phyloP scores from a whole-genome alignment of 257 asterid species.

The Hygrophila difformis region DNA sequence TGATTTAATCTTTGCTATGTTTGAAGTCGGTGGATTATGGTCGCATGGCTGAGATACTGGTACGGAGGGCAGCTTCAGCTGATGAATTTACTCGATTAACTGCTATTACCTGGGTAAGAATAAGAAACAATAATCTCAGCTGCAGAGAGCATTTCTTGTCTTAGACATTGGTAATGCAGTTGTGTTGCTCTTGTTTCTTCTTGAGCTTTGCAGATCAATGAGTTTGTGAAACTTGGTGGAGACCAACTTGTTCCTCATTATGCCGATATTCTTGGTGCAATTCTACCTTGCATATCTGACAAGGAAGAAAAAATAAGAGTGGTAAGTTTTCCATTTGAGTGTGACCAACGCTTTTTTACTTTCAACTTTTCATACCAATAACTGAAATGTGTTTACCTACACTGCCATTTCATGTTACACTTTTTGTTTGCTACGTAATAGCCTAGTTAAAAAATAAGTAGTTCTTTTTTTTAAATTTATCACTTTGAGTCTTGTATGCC shows the following conservation, averaged over 20 bases:
- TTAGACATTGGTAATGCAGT: constrained; percentile 1
- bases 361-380: too few species aligned
- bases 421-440: too few species aligned
- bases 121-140: constrained; percentile 16
- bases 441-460: too few species aligned
- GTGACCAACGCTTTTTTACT: too few species aligned
- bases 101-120: constrained; percentile 90
- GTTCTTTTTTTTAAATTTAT: too few species aligned
- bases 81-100: constrained; percentile 96
- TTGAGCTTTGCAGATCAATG: constrained; percentile 54
- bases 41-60: constrained; percentile 98
- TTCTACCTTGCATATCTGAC: constrained; percentile 94
- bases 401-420: too few species aligned
- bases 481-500: too few species aligned
- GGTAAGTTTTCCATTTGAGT: constrained; percentile 38
- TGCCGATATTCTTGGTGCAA: constrained; percentile 91
- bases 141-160: constrained; percentile 13
- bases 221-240: constrained; percentile 98
- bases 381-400: too few species aligned
- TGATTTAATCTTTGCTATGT: constrained; percentile 27
- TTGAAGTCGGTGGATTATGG: constrained; percentile 99
- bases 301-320: constrained; percentile 96
- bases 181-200: constrained; percentile 15
- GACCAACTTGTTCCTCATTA: constrained; percentile 94
- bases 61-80: constrained; percentile 85